Evolutionary conservation across 1,284 basidiomycete genomes (phyloP), one percentile per base, ranked within the genome.

Genomic region (Rhodofomes roseus): DNA sequence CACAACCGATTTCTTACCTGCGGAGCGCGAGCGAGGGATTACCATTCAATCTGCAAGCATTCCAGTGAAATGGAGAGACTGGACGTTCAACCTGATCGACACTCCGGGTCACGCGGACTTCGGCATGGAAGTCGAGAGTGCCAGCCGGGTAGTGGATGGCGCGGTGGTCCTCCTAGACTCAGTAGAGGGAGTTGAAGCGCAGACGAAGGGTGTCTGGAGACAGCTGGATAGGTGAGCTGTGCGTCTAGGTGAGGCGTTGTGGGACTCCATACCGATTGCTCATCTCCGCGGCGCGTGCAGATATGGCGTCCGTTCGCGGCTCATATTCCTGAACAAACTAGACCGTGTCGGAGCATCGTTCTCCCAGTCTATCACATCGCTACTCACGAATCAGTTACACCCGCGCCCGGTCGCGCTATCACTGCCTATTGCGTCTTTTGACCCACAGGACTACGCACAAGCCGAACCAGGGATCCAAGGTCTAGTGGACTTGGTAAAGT

Each of bases 21-120:
- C 92, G 2, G 93, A 96, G 73, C 81, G 93, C 53, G 92, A 94
- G 72, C 80, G 93, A 53, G 93, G 93, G 4, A 96, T 96, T 63
- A 96, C 94, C 1, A 94, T 96, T 61, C 93, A 96, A 68, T 92
- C 90, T 18, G 93, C 93, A 14, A 93, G 92, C 71, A 93, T 96
- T 57, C 93, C 93, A 0, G 90, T 95, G n/a, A 82, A 84, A 71
- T 96, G 94, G 94, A 85, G 87, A 69, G 71, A 84, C 62, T 92
- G 89, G 84, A 85, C 81, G 3, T 91, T 93, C 73, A 95, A 95
- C 66, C 81, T 96, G 40, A 89, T 96, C 54, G 94, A 96, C 69
- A 96, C 93, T 5, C 93, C 93, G 7, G 93, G 93, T 18, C 93
- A 96, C 73, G 92, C 93, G 7, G 93, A 96, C 73, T 96, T 96